A percentile compares a stretch with the other conserved stretches of the same genome.
These are phyloP conservation scores for Myochromella boudieri DNA, from an alignment of 768 basidiomycete species.

Conservation along the genomic window DNA sequence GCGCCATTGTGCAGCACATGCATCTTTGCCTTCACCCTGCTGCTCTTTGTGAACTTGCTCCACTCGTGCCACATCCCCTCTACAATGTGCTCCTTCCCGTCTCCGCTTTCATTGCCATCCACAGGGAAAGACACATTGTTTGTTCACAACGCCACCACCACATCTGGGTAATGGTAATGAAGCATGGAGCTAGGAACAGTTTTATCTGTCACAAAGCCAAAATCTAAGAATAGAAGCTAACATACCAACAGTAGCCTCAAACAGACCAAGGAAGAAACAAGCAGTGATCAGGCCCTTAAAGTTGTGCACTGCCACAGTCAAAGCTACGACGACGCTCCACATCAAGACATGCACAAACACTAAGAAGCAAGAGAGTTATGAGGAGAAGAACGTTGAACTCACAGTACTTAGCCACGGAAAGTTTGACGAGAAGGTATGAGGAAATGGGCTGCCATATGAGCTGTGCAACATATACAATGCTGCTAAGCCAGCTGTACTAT, in stretches of 20 bases:
- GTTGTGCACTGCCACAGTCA: slow-evolving; percentile 35
- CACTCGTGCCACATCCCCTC: slow-evolving; percentile 83
- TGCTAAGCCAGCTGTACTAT: slow-evolving; percentile 45
- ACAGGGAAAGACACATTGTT: slow-evolving; percentile 38
- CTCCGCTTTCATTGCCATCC: slow-evolving; percentile 44
- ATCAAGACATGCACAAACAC: slow-evolving; percentile 38
- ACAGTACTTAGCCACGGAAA: slow-evolving; percentile 40
- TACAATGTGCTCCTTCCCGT: slow-evolving; percentile 49
- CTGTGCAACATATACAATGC: slow-evolving; percentile 45
- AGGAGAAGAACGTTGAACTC: slow-evolving; percentile 10
- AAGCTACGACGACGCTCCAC: slow-evolving; percentile 41
- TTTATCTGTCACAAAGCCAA: background rate
- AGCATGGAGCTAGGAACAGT: slow-evolving; percentile 40
- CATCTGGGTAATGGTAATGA: slow-evolving; percentile 50
- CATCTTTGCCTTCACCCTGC: slow-evolving; percentile 15
- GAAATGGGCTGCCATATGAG: slow-evolving; percentile 43
- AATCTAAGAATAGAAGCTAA: background rate
- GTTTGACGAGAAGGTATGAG: slow-evolving; percentile 38
- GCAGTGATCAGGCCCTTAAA: slow-evolving; percentile 40
- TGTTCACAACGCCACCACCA: slow-evolving; percentile 53
- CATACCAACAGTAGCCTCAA: slow-evolving; percentile 46
- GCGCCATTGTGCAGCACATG: slow-evolving; percentile 19
- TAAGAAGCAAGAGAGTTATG: background rate
- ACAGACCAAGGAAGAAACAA: slow-evolving; percentile 44
- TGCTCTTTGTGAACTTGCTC: slow-evolving; percentile 48